Evolutionary conservation across 2,329 filamentous ascomycete genomes (phyloP).

Genomic region (Calonectria leucothoes): DNA sequence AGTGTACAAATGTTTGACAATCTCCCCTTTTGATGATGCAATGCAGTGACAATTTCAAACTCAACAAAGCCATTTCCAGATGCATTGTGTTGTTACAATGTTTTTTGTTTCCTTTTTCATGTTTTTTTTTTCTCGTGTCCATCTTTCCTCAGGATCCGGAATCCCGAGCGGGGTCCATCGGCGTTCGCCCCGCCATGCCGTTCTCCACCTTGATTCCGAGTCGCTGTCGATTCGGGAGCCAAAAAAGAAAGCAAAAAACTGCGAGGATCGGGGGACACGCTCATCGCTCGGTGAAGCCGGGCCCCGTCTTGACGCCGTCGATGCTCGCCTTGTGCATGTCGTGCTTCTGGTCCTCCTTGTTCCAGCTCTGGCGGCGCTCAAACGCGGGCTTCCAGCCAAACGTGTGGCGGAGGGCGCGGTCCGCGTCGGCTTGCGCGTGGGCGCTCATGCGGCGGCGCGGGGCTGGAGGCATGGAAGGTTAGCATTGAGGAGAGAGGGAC

Average conservation of each 20-base stretch:
- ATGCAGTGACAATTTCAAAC: background rate
- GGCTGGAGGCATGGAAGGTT: background rate
- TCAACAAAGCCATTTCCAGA: background rate
- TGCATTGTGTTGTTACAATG: background rate
- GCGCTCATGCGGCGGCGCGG: conserved; percentile 24
- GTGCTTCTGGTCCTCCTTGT: conserved; percentile 65
- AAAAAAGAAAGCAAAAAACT: background rate
- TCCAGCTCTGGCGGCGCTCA: conserved; percentile 63
- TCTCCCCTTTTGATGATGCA: background rate
- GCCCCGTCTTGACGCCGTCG: conserved; percentile 47
- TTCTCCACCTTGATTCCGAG: background rate
- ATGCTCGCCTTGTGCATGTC: conserved; percentile 60
- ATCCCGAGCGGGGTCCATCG: too few relatives aligned
- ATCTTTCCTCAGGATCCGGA: background rate
- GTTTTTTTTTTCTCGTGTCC: background rate
- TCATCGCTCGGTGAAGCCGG: conserved; percentile 56
- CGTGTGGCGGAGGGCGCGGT: conserved; percentile 48
- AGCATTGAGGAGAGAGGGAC: background rate
- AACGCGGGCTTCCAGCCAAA: conserved; percentile 59
- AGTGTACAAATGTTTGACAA: background rate
- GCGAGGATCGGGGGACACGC: too few relatives aligned
- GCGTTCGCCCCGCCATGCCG: background rate
- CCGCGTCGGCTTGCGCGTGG: conserved; percentile 41
- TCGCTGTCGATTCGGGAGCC: background rate
- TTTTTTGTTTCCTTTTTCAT: background rate